These are phyloP conservation scores for Acanthamoeba lugdunensis DNA, from an alignment of 208 protist genomes.

Conservation along the genomic window DNA sequence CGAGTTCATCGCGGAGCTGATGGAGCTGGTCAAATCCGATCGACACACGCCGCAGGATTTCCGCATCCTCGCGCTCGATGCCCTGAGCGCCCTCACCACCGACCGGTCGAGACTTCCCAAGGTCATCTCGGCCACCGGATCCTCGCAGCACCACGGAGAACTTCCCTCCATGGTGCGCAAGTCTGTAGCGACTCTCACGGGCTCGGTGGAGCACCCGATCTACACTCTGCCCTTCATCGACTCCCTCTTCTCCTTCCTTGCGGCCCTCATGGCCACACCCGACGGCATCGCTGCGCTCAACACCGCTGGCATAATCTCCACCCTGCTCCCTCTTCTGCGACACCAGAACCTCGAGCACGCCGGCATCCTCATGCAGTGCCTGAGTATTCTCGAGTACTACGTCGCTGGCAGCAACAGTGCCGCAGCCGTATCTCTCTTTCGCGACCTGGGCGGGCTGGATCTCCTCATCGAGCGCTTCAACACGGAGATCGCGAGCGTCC, in stretches of 20 bases:
- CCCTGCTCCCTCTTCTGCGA: constrained; percentile 67
- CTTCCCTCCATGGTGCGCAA: constrained; percentile 68
- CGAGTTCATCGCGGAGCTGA: constrained; percentile 71
- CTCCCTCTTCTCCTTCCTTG: constrained; percentile 60
- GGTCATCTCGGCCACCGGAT: constrained; percentile 66
- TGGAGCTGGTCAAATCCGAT: constrained; percentile 63
- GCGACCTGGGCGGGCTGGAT: constrained; percentile 66
- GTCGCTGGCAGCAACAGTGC: constrained; percentile 52
- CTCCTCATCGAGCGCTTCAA: constrained; percentile 68
- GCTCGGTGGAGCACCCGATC: constrained; percentile 68
- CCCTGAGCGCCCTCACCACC: constrained; percentile 51
- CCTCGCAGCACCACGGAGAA: constrained; percentile 68
- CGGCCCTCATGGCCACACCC: constrained; percentile 64
- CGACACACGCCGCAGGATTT: constrained; percentile 41
- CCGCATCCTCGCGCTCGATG: constrained; percentile 46
- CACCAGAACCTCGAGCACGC: constrained; percentile 36
- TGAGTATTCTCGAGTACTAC: constrained; percentile 69
- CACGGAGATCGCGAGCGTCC: constrained; percentile 1
- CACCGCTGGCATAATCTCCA: constrained; percentile 55
- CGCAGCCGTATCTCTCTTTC: constrained; percentile 48
- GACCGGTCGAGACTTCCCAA: constrained; percentile 66
- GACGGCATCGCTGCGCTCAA: constrained; percentile 68
- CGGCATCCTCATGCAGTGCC: constrained; percentile 56
- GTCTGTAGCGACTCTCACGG: constrained; percentile 41
- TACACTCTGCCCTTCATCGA: constrained; percentile 70